Evolutionary conservation across 2,329 filamentous ascomycete genomes (phyloP).

Genomic region (Xylaria sp.): DNA sequence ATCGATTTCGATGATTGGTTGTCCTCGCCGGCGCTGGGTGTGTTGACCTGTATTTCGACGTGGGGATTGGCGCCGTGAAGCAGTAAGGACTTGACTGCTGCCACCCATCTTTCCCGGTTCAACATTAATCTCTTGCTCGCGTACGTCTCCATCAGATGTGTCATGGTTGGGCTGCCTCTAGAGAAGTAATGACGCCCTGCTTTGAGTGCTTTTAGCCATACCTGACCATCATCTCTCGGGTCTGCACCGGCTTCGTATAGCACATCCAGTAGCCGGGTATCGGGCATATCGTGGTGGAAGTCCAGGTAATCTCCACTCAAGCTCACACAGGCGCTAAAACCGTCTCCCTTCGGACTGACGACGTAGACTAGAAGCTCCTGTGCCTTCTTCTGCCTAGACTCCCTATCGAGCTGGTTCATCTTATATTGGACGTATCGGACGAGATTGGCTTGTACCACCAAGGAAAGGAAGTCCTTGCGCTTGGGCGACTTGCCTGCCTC

Average conservation of each 20-base stretch:
- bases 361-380: conserved; percentile 49
- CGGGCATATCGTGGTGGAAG: conserved; percentile 52
- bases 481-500: conserved; percentile 50
- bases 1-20: conserved; percentile 41
- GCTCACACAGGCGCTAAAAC: conserved; percentile 49
- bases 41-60: conserved; percentile 45
- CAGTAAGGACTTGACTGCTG: conserved; percentile 47
- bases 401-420: conserved; percentile 37
- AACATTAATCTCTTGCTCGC: conserved; percentile 48
- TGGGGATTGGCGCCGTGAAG: conserved; percentile 48
- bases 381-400: conserved; percentile 44
- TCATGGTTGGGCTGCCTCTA: conserved; percentile 48
- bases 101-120: conserved; percentile 49
- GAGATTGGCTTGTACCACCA: conserved; percentile 48
- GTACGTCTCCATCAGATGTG: conserved; percentile 48
- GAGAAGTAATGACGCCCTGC: conserved; percentile 49
- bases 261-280: conserved; percentile 46
- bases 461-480: conserved; percentile 48
- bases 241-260: conserved; percentile 47
- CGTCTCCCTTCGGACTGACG: conserved; percentile 48
- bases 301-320: conserved; percentile 50
- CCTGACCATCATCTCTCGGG: conserved; percentile 41
- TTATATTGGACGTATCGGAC: conserved; percentile 45
- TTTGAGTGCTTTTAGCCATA: conserved; percentile 46
- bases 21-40: conserved; percentile 41